Evolutionary conservation across 345 rosid genomes (phyloP), one percentile per base, ranked within the genome.

Genomic region (Firmiana major): DNA sequence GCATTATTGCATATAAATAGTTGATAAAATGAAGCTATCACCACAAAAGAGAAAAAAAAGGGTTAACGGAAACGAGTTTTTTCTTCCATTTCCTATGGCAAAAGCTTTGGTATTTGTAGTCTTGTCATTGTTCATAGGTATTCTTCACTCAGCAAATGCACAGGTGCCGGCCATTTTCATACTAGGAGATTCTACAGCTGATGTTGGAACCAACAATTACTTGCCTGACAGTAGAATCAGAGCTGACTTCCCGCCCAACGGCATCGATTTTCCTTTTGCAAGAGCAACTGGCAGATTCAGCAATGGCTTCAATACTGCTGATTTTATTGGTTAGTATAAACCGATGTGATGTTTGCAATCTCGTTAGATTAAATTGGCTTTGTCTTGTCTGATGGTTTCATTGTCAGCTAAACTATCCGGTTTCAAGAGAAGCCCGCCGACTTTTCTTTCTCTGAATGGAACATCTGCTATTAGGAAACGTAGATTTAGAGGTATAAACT

Each of bases 201-300:
- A 90, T 76, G 86, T 79, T 51, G 90, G 92, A 43, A 88, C 90
- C 40, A 82, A 88, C 76, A 85, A 78, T 74, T 86, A 83, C 81
- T 74, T 90, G 83, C 81, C 86, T 15, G 75, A 58, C 31, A 76
- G 83, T 72, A 74, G 2, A 12, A 10, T 60, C 15, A 90, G 73
- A 60, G 86, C 89, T 1, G 43, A 87, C 70, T 86, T 86, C 54
- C 88, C 76, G 19, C 85, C 60, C 59, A 76, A 86, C 68, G 94
- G 94, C 62, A 71, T 89, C 16, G 91, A 87, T 76, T 89, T 89
- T 76, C 91, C 89, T 19, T 8, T 60, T 16, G 67, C 51, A 22
- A 86, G 71, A 76, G 82, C 91, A 9, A 89, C 92, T 1, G 91
- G 92, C 67, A 84, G 92, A 80, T 87, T 88, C 85, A 84, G 92